A percentile compares a stretch with the other conserved stretches of the same genome.
Conservation (phyloP, 768 basidiomycete genomes). For the Hortiboletus flavorubellus region DNA sequence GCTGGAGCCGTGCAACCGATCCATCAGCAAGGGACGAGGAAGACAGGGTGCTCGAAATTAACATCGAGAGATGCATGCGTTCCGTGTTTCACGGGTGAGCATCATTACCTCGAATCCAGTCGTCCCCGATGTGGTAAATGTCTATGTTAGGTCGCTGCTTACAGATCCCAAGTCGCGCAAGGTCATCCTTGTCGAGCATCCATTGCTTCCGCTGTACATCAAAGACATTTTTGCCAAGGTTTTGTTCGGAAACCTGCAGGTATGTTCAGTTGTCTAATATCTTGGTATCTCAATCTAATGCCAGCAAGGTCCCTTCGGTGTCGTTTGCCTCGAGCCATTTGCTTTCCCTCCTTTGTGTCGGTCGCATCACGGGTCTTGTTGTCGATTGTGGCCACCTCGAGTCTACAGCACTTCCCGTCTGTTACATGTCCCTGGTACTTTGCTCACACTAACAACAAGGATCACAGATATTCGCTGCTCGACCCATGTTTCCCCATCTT, state of each 20-base stretch:
- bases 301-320: slow-evolving; percentile 78
- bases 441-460: slow-evolving; percentile 1
- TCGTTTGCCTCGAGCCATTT: slow-evolving; percentile 91
- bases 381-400: slow-evolving; percentile 92
- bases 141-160: slow-evolving; percentile 68
- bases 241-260: slow-evolving; percentile 88
- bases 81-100: slow-evolving; percentile 83
- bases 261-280: slow-evolving; percentile 23
- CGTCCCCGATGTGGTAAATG: slow-evolving; percentile 13
- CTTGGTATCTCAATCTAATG: neutral
- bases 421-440: slow-evolving; percentile 24
- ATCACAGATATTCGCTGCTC: slow-evolving; percentile 78
- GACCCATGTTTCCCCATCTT: slow-evolving; percentile 81
- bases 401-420: slow-evolving; percentile 81
- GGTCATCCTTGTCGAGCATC: slow-evolving; percentile 89
- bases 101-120: neutral
- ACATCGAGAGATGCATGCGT: slow-evolving; percentile 65
- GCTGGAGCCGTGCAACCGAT: slow-evolving; percentile 52
- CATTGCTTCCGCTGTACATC: slow-evolving; percentile 78
- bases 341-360: slow-evolving; percentile 79
- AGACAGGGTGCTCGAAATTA: slow-evolving; percentile 65
- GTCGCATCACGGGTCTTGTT: slow-evolving; percentile 90
- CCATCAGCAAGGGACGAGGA: slow-evolving; percentile 64
- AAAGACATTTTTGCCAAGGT: slow-evolving; percentile 86
- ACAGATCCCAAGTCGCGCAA: slow-evolving; percentile 95